Evolutionary conservation across 495 filamentous ascomycete species (phyloP).

Genomic region (Niebla homalea): DNA sequence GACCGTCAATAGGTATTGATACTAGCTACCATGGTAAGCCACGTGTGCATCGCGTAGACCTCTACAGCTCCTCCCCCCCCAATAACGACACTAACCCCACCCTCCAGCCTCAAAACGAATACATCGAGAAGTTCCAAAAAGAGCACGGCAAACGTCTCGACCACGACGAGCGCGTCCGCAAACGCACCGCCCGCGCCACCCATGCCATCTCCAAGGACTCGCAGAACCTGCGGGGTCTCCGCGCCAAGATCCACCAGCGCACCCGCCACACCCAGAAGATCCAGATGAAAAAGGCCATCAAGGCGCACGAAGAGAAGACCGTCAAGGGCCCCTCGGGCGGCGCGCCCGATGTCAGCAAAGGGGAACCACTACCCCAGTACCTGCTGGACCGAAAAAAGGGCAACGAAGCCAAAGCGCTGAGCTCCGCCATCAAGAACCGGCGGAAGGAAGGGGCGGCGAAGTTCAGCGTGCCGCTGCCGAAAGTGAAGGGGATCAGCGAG

Average conservation of each 20-base stretch:
- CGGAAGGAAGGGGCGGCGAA: conserved; percentile 87
- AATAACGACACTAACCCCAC: too few relatives aligned
- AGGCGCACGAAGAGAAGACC: conserved; percentile 85
- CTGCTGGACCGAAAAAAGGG: conserved; percentile 79
- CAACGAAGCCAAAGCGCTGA: conserved; percentile 79
- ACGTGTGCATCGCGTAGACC: too few relatives aligned
- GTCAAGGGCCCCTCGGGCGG: conserved; percentile 67
- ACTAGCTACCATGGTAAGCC: too few relatives aligned
- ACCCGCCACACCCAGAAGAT: conserved; percentile 95
- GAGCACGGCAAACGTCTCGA: conserved; percentile 73
- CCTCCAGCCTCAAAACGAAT: conserved; percentile 25
- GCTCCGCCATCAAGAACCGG: conserved; percentile 77
- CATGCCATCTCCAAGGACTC: conserved; percentile 78
- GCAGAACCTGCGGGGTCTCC: conserved; percentile 79
- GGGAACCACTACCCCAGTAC: conserved; percentile 68
- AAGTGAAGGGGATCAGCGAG: conserved; percentile 85
- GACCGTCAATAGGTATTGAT: too few relatives aligned
- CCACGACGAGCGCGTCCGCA: conserved; percentile 81
- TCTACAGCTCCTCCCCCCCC: too few relatives aligned
- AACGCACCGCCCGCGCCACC: conserved; percentile 72
- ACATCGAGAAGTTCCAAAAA: conserved; percentile 82
- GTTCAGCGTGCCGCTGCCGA: conserved; percentile 86
- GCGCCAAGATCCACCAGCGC: conserved; percentile 87
- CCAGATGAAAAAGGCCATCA: conserved; percentile 95
- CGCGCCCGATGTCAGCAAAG: conserved; percentile 48